Evolutionary conservation across 805 yeast species (phyloP), one percentile per base, ranked within the genome.

Genomic region (Candida xiaguanensis): DNA sequence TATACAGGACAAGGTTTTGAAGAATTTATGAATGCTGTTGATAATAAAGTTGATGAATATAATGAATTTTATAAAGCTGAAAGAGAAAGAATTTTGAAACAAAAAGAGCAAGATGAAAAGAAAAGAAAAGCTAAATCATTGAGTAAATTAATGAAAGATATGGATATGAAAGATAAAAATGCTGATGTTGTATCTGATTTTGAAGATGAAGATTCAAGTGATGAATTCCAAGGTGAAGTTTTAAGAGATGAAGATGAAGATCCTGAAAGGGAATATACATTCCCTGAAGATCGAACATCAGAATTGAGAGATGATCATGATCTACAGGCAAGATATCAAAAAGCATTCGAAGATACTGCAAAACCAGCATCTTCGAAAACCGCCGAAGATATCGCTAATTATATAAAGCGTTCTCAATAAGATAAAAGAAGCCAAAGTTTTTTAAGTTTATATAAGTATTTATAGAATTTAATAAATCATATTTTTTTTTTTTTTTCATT

Each of bases 1-100:
- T 85, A 79, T 54, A 90, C 98, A 0, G 99, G 99, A 13, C 83
- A 74, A 2, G 99, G 99, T 0, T 86, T 93, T 56, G 96, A 89
- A 55, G 95, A 89, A 16, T 91, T 93, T 54, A 58, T 91, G 53
- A 70, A 66, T n/a, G 85, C 87, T 1, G 93, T 93, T 4, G 95
- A 87, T 52, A 74, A 76, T 43, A 93, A 93, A 63, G 89, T 82
- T 34, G 86, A 81, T 27, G 99, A 93, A 61, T 93, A 83, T 59
- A 79, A 88, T 43, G 78, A 80, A 43, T 90, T 72, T 52, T 93
- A 93, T 60, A 79, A 79, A 53, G 80, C 81, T 7, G 98, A 93
- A 65, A 77, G 96, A 55, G 96, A 91, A 43, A 70, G 85, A 52
- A 79, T 91, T 12, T 56, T 84, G 37, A 76, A 83, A 58, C 79